Conservation (phyloP, 208 protist genomes). For the Leishmania amazonensis region DNA sequence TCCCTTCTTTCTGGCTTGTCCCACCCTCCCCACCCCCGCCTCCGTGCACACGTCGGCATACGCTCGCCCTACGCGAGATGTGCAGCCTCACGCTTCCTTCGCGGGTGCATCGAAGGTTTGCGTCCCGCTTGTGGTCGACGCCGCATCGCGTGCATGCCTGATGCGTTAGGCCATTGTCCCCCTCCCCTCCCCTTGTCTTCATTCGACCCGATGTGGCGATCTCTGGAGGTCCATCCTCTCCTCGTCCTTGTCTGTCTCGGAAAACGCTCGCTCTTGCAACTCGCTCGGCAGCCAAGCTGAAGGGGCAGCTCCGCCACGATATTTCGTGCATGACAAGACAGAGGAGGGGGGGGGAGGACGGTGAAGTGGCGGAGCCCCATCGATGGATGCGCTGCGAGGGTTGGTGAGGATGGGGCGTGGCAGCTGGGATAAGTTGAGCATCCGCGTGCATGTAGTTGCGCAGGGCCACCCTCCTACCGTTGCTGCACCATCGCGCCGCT, state of each 20-base stretch:
- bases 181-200: neutral
- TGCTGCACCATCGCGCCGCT: too few relatives aligned
- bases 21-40: too few relatives aligned
- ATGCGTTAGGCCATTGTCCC: neutral
- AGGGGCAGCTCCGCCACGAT: neutral
- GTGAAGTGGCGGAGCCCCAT: neutral
- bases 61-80: neutral
- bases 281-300: neutral
- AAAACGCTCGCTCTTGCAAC: neutral
- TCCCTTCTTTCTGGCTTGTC: neutral
- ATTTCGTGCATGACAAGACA: neutral
- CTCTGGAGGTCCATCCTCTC: too few relatives aligned
- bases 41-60: neutral
- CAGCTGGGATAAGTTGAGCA: neutral
- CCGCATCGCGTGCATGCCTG: neutral
- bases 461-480: too few relatives aligned
- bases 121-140: neutral
- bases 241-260: too few relatives aligned
- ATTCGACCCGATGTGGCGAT: neutral
- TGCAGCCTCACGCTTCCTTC: too few relatives aligned
- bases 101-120: neutral
- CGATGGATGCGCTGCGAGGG: neutral
- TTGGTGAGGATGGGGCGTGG: neutral
- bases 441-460: neutral
- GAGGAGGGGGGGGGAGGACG: neutral